Conservation (phyloP, 768 basidiomycete genomes). For the Brasilioporus rufonigricans region DNA sequence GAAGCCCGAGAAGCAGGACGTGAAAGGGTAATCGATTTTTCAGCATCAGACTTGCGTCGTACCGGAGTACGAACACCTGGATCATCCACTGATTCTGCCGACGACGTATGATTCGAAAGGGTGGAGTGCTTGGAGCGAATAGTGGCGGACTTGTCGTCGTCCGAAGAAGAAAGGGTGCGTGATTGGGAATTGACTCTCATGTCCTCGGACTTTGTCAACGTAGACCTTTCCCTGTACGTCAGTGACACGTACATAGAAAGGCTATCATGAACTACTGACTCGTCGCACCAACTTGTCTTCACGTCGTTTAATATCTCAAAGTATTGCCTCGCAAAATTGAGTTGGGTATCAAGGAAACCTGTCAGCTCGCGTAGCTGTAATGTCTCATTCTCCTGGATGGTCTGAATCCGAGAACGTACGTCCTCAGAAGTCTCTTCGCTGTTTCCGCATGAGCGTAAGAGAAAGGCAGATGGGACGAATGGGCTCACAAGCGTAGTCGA, state of each 20-base stretch:
- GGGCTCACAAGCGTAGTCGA: constrained; percentile 69
- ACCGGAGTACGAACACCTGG: constrained; percentile 12
- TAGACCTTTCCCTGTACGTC: constrained; percentile 25
- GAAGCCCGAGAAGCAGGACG: constrained; percentile 60
- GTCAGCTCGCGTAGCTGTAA: constrained; percentile 70
- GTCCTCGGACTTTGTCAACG: constrained; percentile 27
- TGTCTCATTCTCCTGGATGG: constrained; percentile 77
- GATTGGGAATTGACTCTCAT: constrained; percentile 18
- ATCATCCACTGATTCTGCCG: constrained; percentile 40
- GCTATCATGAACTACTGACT: constrained; percentile 39
- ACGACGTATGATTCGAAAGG: constrained; percentile 20
- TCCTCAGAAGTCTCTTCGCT: constrained; percentile 89
- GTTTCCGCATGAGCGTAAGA: constrained; percentile 10
- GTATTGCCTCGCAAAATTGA: constrained; percentile 72
- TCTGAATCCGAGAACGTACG: constrained; percentile 73
- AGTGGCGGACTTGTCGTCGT: constrained; percentile 31
- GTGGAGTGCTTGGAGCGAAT: constrained; percentile 35
- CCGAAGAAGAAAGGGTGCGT: constrained; percentile 14
- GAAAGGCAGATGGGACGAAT: not conserved
- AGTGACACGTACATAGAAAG: constrained; percentile 2
- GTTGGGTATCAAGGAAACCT: constrained; percentile 67
- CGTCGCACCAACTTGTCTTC: constrained; percentile 62
- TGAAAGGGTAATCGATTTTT: constrained; percentile 46
- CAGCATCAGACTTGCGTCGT: constrained; percentile 44
- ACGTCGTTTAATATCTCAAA: constrained; percentile 70